phyloP scores from a whole-genome alignment of 2,329 filamentous ascomycete species.

The Rasamsonia emersonii region DNA sequence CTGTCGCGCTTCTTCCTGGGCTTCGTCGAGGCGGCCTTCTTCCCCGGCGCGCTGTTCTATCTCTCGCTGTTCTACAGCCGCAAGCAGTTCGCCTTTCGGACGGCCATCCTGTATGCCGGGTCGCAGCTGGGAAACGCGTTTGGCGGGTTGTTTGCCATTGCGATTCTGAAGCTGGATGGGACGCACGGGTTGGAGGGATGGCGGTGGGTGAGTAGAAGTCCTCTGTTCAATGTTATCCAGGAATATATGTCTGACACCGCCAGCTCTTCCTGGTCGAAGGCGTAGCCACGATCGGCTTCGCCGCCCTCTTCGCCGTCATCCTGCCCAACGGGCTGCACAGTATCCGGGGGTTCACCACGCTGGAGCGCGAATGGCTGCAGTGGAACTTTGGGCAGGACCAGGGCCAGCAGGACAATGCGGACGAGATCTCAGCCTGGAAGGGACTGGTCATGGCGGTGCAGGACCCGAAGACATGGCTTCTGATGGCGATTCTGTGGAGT shows the following conservation, averaged over 20 bases:
- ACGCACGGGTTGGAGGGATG: constrained; percentile 32
- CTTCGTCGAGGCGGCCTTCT: constrained; percentile 56
- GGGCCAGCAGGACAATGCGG: constrained; percentile 9
- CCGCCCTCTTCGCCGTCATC: constrained; percentile 46
- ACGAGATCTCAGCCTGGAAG: constrained; percentile 18
- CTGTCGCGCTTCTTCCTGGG: constrained; percentile 42
- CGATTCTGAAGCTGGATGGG: constrained; percentile 28
- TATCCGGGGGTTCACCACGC: constrained; percentile 26
- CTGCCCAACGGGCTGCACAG: constrained; percentile 46
- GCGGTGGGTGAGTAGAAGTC: too few relatives aligned
- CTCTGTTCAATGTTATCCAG: too few relatives aligned
- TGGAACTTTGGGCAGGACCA: constrained; percentile 29
- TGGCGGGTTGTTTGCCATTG: constrained; percentile 32
- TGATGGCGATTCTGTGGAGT: constrained; percentile 24
- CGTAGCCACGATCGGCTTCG: constrained; percentile 29
- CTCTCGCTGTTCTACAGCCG: constrained; percentile 60
- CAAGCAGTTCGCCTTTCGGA: constrained; percentile 12
- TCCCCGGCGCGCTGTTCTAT: constrained; percentile 58
- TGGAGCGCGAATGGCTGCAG: constrained; percentile 33
- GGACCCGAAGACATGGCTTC: constrained; percentile 31
- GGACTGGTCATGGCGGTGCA: constrained; percentile 22
- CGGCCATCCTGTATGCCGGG: constrained; percentile 37
- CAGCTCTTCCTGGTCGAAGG: constrained; percentile 46
- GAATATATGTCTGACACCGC: too few relatives aligned
- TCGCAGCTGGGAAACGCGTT: constrained; percentile 36